Percentiles rank a stretch among this genome's conserved stretches.
Evolutionary conservation across 2,329 filamentous ascomycete genomes (phyloP).

Genomic region (Penicillium thymicola): DNA sequence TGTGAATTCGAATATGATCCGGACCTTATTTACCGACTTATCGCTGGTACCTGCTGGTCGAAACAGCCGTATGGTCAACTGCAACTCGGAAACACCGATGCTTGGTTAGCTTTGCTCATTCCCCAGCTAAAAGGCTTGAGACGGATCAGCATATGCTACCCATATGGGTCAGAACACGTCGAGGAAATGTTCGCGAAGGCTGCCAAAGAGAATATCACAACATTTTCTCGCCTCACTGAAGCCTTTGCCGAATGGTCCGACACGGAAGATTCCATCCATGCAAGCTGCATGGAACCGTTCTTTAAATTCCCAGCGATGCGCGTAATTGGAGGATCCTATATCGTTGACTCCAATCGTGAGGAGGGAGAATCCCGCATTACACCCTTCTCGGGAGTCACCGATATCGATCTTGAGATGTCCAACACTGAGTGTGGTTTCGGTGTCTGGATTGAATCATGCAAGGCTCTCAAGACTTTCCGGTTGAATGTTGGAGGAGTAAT

Average conservation of each 20-base stretch:
- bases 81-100: background rate
- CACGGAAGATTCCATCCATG: background rate
- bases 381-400: background rate
- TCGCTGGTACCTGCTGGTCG: background rate
- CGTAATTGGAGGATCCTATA: background rate
- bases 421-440: background rate
- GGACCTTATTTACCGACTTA: background rate
- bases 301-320: background rate
- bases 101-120: conserved; percentile 1
- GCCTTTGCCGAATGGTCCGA: background rate
- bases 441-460: conserved; percentile 1
- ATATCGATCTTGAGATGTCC: background rate
- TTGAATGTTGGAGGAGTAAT: background rate
- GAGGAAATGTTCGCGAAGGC: background rate
- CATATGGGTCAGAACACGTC: background rate
- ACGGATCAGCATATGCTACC: background rate
- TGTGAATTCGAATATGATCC: background rate
- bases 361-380: background rate
- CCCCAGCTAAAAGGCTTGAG: background rate
- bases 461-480: background rate
- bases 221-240: background rate
- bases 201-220: background rate
- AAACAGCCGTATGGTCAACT: background rate
- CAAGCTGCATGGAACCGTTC: conserved; percentile 1
- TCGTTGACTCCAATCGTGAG: background rate